phyloP scores from a whole-genome alignment of 306 rosid genomes.

The Cercis canadensis region DNA sequence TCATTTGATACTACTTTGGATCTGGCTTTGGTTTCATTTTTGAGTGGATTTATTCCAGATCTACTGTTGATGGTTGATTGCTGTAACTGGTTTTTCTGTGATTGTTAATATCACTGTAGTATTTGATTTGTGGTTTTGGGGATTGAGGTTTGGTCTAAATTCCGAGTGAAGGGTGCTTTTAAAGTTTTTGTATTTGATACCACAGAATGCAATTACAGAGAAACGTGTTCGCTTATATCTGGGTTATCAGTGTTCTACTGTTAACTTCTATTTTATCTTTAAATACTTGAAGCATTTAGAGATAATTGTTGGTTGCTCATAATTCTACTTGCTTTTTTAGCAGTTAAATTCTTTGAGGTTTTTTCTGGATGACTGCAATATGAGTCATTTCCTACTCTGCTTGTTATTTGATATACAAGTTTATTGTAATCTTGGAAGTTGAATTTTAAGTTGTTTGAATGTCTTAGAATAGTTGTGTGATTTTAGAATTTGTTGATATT shows the following conservation, averaged over 20 bases:
- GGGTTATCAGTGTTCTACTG: too few relatives aligned
- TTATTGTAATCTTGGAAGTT: not conserved
- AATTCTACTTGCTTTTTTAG: not conserved
- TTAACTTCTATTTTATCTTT: too few relatives aligned
- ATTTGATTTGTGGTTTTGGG: not conserved
- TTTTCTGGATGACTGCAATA: not conserved
- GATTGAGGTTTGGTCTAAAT: not conserved
- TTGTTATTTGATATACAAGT: not conserved
- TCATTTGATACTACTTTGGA: constrained; percentile 15
- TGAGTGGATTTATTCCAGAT: constrained; percentile 10
- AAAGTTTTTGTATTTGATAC: not conserved
- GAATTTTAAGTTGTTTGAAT: not conserved
- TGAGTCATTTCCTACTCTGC: not conserved
- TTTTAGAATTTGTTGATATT: too few relatives aligned
- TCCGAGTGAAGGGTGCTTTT: not conserved
- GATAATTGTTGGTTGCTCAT: not conserved
- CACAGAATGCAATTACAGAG: not conserved
- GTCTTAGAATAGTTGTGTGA: too few relatives aligned
- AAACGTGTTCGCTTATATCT: too few relatives aligned
- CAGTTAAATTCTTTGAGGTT: not conserved
- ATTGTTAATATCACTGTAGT: not conserved
- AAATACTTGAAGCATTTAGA: not conserved
- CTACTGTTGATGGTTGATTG: not conserved
- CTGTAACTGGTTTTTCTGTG: not conserved
- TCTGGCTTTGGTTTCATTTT: not conserved